A percentile compares a stretch with the other conserved stretches of the same genome.
These are phyloP conservation scores for Kitagawia praeruptora DNA, from an alignment of 129 eudicot species.

Conservation along the genomic window DNA sequence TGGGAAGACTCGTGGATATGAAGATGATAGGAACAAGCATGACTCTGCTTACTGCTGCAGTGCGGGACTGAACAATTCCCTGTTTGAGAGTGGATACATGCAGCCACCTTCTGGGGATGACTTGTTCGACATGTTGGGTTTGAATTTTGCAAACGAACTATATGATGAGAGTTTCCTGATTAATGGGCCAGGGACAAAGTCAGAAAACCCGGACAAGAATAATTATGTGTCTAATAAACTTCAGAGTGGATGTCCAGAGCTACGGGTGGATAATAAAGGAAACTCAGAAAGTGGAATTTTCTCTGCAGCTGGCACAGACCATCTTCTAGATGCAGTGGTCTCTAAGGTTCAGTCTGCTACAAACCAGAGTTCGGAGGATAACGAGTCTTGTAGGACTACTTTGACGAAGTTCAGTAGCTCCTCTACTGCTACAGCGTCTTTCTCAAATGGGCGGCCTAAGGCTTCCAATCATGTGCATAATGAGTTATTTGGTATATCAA, in stretches of 20 bases:
- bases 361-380: constrained; percentile 43
- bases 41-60: constrained; percentile 15
- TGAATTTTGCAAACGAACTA: constrained; percentile 43
- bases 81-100: constrained; percentile 26
- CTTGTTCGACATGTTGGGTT: constrained; percentile 79
- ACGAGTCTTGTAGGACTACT: constrained; percentile 40
- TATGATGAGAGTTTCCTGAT: constrained; percentile 22
- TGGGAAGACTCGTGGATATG: constrained; percentile 14
- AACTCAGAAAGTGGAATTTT: constrained; percentile 54
- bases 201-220: constrained; percentile 7
- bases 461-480: too few relatives aligned
- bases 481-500: constrained; percentile 21
- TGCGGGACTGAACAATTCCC: constrained; percentile 1
- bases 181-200: constrained; percentile 19
- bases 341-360: constrained; percentile 40
- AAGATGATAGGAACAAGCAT: not conserved
- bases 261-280: constrained; percentile 38
- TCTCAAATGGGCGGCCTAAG: constrained; percentile 15
- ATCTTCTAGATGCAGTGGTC: constrained; percentile 82
- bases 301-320: constrained; percentile 38
- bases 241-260: constrained; percentile 21
- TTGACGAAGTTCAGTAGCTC: constrained; percentile 39
- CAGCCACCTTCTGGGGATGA: constrained; percentile 47
- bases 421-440: constrained; percentile 32
- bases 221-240: constrained; percentile 12